Evolutionary conservation across 176 grass and related monocot species (phyloP), one percentile per base, ranked within the genome.

Genomic region (Bromus sterilis): DNA sequence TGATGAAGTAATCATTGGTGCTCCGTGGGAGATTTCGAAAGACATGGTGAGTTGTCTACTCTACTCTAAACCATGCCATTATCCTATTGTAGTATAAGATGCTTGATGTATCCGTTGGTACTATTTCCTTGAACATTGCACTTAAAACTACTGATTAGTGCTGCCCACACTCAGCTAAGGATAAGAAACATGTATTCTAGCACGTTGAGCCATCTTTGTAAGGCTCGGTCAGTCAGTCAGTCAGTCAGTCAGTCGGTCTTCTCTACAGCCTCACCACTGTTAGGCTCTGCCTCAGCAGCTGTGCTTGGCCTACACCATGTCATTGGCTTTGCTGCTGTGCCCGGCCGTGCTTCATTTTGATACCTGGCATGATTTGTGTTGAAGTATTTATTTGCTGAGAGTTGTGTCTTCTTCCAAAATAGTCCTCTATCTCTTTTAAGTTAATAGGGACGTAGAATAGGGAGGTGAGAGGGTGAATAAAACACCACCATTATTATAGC

Each of bases 1-100:
- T 62, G 96, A 95, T 89, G 96, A 95, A 85, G 96, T 98, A 78
- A 98, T 98, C 76, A 98, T 98, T 74, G 96, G 93, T 87, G 93
- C 93, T 35, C 95, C 90, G 68, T 98, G 92, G 90, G 90, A 98
- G 2, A 73, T 95, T 88, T 98, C 93, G 53, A 98, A 91, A 88
- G 93, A 95, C 75, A 98, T 91, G 95, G 95, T 98, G 42, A 64
- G 86, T 76, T 77, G 48, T 55, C 75, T 73, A n/a, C 28, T 86
- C 4, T 75, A 42, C 4, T 46, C 2, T 66, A 11, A 67, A 41
- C 36, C 29, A 66, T 58, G 34, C 2, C 6, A 34, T 41, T 71
- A 63, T 32, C 15, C 62, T 23, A 53, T 33, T 81, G 44, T 43
- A 10, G 41, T 28, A 56, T 43, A 43, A 40, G 16, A 77, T 55